Percentiles rank a stretch among this genome's conserved stretches.
These are phyloP conservation scores for Cystobasidium tubakii DNA, from an alignment of 768 basidiomycete genomes.

Conservation along the genomic window DNA sequence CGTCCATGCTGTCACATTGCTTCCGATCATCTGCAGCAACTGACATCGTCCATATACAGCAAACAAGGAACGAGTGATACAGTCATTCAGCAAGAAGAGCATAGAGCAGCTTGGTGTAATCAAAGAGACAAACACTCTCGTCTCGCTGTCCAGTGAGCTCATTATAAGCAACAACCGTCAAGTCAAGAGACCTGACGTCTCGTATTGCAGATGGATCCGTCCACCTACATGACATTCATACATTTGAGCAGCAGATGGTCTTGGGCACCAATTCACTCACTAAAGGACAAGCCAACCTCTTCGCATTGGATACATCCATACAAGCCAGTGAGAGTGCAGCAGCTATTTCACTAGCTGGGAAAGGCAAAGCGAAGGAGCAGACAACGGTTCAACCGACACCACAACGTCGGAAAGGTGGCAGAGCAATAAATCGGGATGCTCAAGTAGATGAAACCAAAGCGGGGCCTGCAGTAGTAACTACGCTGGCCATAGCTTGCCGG, in stretches of 20 bases:
- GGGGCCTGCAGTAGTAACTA: slow-evolving; percentile 66
- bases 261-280: slow-evolving; percentile 59
- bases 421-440: slow-evolving; percentile 34
- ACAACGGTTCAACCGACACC: slow-evolving; percentile 74
- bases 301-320: slow-evolving; percentile 65
- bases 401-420: slow-evolving; percentile 45
- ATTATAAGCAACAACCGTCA: slow-evolving; percentile 39
- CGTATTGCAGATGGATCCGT: slow-evolving; percentile 60
- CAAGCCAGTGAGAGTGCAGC: slow-evolving; percentile 49
- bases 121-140: slow-evolving; percentile 76
- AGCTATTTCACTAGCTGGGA: background rate
- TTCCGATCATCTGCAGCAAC: background rate
- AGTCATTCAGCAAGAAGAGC: slow-evolving; percentile 51
- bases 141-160: slow-evolving; percentile 76
- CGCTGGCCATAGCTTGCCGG: slow-evolving; percentile 75
- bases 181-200: background rate
- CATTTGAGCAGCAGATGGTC: slow-evolving; percentile 63
- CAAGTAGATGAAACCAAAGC: slow-evolving; percentile 49
- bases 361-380: slow-evolving; percentile 60
- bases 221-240: slow-evolving; percentile 70
- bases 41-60: background rate
- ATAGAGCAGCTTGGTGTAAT: slow-evolving; percentile 85
- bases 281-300: slow-evolving; percentile 68
- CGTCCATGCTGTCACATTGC: background rate
- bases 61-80: slow-evolving; percentile 15